Evolutionary conservation across 2,329 filamentous ascomycete genomes (phyloP), one percentile per base, ranked within the genome.

Genomic region (Rutstroemia sp.): DNA sequence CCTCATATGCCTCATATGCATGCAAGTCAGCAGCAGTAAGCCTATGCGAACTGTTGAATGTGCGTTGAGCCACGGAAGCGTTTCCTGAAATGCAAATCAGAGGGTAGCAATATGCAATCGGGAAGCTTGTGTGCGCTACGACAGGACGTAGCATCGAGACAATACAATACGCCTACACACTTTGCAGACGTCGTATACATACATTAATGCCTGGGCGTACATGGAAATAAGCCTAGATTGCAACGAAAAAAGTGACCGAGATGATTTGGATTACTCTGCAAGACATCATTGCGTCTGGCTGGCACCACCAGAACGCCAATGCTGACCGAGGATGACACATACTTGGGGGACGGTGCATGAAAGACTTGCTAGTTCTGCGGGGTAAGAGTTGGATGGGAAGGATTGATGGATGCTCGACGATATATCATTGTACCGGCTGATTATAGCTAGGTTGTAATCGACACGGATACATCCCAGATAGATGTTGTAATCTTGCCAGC

Each of bases 21-120:
- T 54, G 52, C 44, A 54, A 41, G 52, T 54, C 34, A 54, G 52
- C 52, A 54, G 44, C 52, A 19, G 44, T 49, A 50, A 25, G 18
- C 39, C 5, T 12, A 50, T 50, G 48, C 48, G 23, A 50, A 39
- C 19, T 50, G 37, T 50, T 54, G 16, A 49, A 47, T 25, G 19
- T 48, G 12, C 27, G 42, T 38, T 48, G 42, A 54, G 38, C 9
- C 27, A 48, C 42, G 19, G 30, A 48, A 49, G 42, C 12, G 41
- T 38, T 38, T 39, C 9, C 14, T 25, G 30, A 34, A 14, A 34
- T 34, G 30, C 30, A 34, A 34, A 34, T 34, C 30, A 34, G 30
- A 34, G 10, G 30, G 30, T 34, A 34, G 30, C 30, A 34, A 34
- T 34, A 12, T 34, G 30, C 10, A 34, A 10, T 34, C 12, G 30